phyloP scores from a whole-genome alignment of 2,329 filamentous ascomycete genomes.

The Talaromyces piceae region DNA sequence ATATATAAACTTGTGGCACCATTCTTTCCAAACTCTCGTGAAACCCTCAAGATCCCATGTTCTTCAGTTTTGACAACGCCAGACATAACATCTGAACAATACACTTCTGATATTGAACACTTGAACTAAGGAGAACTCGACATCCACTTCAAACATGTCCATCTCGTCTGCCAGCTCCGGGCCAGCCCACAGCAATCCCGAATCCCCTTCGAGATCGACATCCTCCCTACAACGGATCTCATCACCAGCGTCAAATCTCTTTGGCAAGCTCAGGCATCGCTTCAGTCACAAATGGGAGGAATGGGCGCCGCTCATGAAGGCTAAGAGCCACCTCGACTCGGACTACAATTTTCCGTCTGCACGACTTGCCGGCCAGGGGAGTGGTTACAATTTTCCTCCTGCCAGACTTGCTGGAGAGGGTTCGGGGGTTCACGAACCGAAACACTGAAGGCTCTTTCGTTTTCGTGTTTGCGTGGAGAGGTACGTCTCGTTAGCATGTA shows the following conservation, averaged over 20 bases:
- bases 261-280: slow-evolving; percentile 5
- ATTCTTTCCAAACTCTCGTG: too few species aligned
- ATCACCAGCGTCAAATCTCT: slow-evolving; percentile 3
- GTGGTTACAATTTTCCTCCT: too few species aligned
- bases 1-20: background rate
- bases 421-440: too few species aligned
- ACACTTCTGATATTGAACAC: too few species aligned
- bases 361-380: slow-evolving; percentile 10
- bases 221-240: background rate
- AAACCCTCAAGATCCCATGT: background rate
- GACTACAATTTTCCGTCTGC: slow-evolving; percentile 15
- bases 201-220: background rate
- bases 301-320: slow-evolving; percentile 16
- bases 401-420: too few species aligned
- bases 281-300: slow-evolving; percentile 3
- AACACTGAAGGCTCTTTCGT: too few species aligned
- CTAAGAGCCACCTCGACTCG: slow-evolving; percentile 14
- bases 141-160: background rate
- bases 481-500: too few species aligned
- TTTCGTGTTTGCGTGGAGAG: too few species aligned
- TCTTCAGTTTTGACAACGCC: background rate
- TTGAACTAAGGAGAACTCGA: too few species aligned
- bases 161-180: background rate
- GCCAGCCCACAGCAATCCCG: too few species aligned
- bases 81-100: too few species aligned